Conservation (phyloP, 805 yeast species). For the Zygotorulaspora danielsina region DNA sequence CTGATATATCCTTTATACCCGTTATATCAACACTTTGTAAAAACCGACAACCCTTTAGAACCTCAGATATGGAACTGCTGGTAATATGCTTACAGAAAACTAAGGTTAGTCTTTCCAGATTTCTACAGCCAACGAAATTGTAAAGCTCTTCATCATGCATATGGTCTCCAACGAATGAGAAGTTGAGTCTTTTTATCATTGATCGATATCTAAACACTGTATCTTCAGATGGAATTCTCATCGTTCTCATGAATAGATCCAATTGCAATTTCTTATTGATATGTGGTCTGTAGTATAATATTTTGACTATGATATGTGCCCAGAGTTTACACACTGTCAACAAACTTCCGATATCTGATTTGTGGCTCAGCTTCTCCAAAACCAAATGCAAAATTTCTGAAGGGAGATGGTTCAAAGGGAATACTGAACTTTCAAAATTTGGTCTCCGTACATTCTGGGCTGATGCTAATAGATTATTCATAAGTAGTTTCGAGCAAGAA, state of each 20-base stretch:
- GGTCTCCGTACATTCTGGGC: slow-evolving; percentile 1
- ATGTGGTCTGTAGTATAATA: slow-evolving; percentile 84
- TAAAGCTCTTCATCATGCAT: slow-evolving; percentile 62
- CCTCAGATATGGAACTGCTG: slow-evolving; percentile 54
- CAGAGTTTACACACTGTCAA: slow-evolving; percentile 76
- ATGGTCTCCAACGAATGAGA: slow-evolving; percentile 64
- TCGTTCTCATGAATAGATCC: slow-evolving; percentile 39
- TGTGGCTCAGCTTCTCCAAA: slow-evolving; percentile 58
- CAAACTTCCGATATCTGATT: slow-evolving; percentile 54
- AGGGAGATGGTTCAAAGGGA: slow-evolving; percentile 40
- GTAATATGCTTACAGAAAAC: slow-evolving; percentile 71
- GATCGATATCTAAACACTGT: slow-evolving; percentile 64
- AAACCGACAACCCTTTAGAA: slow-evolving; percentile 60
- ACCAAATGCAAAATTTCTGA: slow-evolving; percentile 59
- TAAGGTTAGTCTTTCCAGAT: slow-evolving; percentile 79
- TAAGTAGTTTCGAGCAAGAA: slow-evolving; percentile 16
- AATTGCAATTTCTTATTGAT: slow-evolving; percentile 53
- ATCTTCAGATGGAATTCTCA: slow-evolving; percentile 25
- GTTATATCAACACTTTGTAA: slow-evolving; percentile 86
- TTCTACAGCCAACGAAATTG: slow-evolving; percentile 61
- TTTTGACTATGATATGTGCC: slow-evolving; percentile 71
- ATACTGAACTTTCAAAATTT: slow-evolving; percentile 9
- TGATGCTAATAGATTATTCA: slow-evolving; percentile 9
- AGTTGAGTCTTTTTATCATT: slow-evolving; percentile 73
- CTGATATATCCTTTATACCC: slow-evolving; percentile 65